Percentiles rank a stretch among this genome's conserved stretches.
Evolutionary conservation across 1,284 basidiomycete genomes (phyloP).

Genomic region (Ustilago loliicola): DNA sequence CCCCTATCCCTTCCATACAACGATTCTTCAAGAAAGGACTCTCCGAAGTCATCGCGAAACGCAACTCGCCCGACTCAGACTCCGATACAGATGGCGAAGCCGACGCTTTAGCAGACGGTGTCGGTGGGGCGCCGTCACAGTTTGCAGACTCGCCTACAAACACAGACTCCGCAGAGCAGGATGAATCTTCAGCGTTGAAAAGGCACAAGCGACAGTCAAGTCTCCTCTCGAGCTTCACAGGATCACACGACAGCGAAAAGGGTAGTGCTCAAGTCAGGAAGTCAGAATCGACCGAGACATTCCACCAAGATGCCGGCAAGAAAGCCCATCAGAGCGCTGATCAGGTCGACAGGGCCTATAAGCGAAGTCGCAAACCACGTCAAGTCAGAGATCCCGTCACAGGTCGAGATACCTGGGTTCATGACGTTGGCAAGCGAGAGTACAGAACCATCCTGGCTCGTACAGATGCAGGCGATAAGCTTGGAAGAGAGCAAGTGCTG

Average conservation of each 20-base stretch:
- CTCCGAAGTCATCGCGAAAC: slow-evolving; percentile 40
- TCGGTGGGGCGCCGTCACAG: slow-evolving; percentile 3
- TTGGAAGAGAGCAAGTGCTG: slow-evolving; percentile 22
- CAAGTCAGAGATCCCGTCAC: slow-evolving; percentile 49
- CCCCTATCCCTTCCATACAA: slow-evolving; percentile 54
- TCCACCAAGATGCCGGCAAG: slow-evolving; percentile 2
- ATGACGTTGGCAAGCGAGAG: slow-evolving; percentile 45
- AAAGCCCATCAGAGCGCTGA: slow-evolving; percentile 13
- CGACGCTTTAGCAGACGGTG: not conserved
- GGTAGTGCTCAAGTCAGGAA: not conserved
- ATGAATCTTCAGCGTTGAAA: slow-evolving; percentile 1
- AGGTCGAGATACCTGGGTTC: slow-evolving; percentile 23
- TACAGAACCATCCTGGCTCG: slow-evolving; percentile 23
- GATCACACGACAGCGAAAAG: slow-evolving; percentile 4
- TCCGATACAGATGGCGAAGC: slow-evolving; percentile 21
- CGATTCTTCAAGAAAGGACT: slow-evolving; percentile 50
- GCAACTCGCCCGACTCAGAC: slow-evolving; percentile 32
- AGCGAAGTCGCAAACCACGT: slow-evolving; percentile 28
- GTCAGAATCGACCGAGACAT: not conserved
- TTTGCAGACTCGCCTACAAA: not conserved
- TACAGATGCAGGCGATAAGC: slow-evolving; percentile 22
- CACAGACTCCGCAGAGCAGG: not conserved
- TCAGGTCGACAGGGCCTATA: slow-evolving; percentile 19
- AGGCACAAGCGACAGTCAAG: not conserved
- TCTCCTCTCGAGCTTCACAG: slow-evolving; percentile 18